Conservation (phyloP, 495 filamentous ascomycete genomes). For the Penicillium flavigenum region DNA sequence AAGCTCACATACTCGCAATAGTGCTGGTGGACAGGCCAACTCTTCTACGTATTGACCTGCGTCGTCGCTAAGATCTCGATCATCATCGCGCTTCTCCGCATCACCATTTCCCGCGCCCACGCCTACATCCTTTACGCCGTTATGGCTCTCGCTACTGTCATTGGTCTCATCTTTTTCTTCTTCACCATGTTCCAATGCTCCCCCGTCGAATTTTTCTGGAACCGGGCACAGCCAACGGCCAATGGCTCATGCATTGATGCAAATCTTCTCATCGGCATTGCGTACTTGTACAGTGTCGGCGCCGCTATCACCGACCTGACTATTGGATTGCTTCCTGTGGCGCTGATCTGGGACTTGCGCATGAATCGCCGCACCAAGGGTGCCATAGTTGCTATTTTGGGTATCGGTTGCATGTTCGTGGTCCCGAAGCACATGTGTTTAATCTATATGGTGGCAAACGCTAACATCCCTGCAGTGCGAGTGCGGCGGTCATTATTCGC, state of each 20-base stretch:
- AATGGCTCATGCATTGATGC: constrained; percentile 32
- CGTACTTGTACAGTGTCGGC: constrained; percentile 38
- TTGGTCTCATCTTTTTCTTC: constrained; percentile 33
- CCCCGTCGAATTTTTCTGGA: constrained; percentile 39
- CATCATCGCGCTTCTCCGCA: constrained; percentile 38
- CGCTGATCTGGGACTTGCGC: constrained; percentile 33
- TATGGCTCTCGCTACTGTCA: constrained; percentile 23
- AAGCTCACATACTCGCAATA: constrained; percentile 3
- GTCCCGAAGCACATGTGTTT: neutral
- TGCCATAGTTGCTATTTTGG: constrained; percentile 29
- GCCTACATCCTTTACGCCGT: constrained; percentile 33
- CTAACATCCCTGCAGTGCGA: constrained; percentile 28
- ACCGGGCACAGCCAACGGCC: constrained; percentile 9
- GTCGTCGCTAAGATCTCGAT: constrained; percentile 38
- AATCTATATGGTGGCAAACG: constrained; percentile 2
- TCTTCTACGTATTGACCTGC: constrained; percentile 37
- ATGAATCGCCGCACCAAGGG: constrained; percentile 33
- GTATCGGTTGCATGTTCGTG: constrained; percentile 39
- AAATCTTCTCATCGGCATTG: constrained; percentile 27
- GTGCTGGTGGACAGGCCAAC: constrained; percentile 38
- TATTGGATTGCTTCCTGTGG: constrained; percentile 34
- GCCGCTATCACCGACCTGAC: constrained; percentile 38
- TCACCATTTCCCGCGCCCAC: constrained; percentile 32
- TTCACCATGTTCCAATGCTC: constrained; percentile 39
- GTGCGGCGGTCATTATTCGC: constrained; percentile 36